Evolutionary conservation across 2,329 filamentous ascomycete genomes (phyloP).

Genomic region (Venturia oleaginea): DNA sequence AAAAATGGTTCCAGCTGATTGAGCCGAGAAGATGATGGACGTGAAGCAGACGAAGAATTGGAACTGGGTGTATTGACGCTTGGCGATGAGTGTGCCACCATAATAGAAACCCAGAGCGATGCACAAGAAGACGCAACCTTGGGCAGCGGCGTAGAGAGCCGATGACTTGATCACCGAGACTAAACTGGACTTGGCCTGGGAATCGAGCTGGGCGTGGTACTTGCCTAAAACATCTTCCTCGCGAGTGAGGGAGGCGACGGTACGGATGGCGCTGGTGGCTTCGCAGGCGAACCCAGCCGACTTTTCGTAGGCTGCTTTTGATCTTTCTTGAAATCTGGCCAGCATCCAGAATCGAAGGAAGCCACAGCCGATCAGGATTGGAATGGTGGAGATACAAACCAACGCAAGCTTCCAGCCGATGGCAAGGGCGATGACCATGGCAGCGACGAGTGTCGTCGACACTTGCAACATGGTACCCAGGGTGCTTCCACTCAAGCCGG

Average conservation of each 20-base stretch:
- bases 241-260: conserved; percentile 81
- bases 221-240: conserved; percentile 69
- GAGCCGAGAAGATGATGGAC: conserved; percentile 80
- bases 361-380: conserved; percentile 69
- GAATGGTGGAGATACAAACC: conserved; percentile 71
- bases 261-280: conserved; percentile 86
- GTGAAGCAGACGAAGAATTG: conserved; percentile 91
- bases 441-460: conserved; percentile 65
- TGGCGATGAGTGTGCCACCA: conserved; percentile 66
- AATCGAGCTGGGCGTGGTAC: conserved; percentile 59
- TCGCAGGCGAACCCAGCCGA: conserved; percentile 87
- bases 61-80: conserved; percentile 63
- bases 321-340: conserved; percentile 66
- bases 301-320: conserved; percentile 68
- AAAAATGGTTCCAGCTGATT: conserved; percentile 84
- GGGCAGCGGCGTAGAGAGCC: conserved; percentile 70
- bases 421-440: conserved; percentile 59
- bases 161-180: conserved; percentile 69
- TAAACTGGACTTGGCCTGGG: conserved; percentile 59
- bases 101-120: conserved; percentile 92
- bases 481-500: conserved; percentile 78
- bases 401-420: conserved; percentile 84
- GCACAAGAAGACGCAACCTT: conserved; percentile 74
- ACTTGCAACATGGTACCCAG: conserved; percentile 80
- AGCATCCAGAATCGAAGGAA: conserved; percentile 83